Percentiles rank a stretch among this genome's conserved stretches.
phyloP scores from a whole-genome alignment of 176 grass and related monocot genomes.

The Eleusine coracana region DNA sequence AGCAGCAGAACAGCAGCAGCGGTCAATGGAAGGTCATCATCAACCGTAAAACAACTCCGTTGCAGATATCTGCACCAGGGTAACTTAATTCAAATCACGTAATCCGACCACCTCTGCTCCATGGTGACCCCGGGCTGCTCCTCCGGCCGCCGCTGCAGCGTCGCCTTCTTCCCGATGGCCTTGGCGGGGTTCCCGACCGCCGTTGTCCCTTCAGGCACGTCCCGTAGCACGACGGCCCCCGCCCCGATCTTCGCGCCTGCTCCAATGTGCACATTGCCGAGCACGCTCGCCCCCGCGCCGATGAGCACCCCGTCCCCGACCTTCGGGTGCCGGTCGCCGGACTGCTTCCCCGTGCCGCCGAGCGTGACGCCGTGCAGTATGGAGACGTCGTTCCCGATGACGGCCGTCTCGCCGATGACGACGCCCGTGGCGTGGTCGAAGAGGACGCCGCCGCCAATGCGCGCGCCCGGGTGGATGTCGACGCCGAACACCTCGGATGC shows the following conservation, averaged over 20 bases:
- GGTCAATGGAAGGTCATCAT: neutral
- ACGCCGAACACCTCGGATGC: constrained; percentile 91
- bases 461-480: constrained; percentile 93
- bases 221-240: constrained; percentile 69
- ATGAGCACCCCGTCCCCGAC: constrained; percentile 79
- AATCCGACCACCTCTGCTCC: constrained; percentile 68
- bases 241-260: constrained; percentile 78
- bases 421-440: constrained; percentile 93
- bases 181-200: constrained; percentile 77
- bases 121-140: constrained; percentile 51
- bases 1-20: neutral
- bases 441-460: constrained; percentile 77
- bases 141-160: constrained; percentile 47
- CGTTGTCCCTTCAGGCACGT: constrained; percentile 60
- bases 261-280: constrained; percentile 76
- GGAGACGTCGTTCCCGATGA: constrained; percentile 71
- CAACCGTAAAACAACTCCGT: neutral
- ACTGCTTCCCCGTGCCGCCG: constrained; percentile 75
- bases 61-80: neutral
- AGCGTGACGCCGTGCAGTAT: constrained; percentile 83
- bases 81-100: constrained; percentile 2
- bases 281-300: constrained; percentile 80
- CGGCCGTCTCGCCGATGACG: constrained; percentile 90
- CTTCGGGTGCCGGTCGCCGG: constrained; percentile 89
- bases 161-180: constrained; percentile 45